Evolutionary conservation across 768 basidiomycete genomes (phyloP), one percentile per base, ranked within the genome.

Genomic region (Pleurotus platypus): DNA sequence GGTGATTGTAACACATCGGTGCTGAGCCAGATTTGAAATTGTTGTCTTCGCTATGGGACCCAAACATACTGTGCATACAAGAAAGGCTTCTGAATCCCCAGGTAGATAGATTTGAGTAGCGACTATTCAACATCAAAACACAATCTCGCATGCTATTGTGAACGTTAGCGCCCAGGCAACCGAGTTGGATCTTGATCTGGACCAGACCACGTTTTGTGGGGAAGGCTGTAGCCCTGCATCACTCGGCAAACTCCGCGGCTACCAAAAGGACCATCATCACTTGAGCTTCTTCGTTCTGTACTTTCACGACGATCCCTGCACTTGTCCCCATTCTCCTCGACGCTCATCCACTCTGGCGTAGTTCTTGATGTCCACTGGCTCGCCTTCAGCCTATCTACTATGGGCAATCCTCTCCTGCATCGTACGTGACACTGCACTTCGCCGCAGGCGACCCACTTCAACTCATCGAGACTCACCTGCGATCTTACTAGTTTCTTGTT

Each of bases 381-480:
- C 89, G 46, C 81, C 89, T 7, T 78, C 88, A 20, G 86, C 86
- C 56, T 90, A 82, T 68, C 78, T 91, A 45, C 80, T 89, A 51
- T 92, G 90, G 90, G 81, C 89, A 56, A 79, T 90, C 38, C 76
- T 91, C 58, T 75, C 88, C 1, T 77, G 76, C 61, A 72, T 84
- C 62, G 88, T 89, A 64, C 71, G 86, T 69, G 63, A 81, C 40
- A 38, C 49, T 56, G 47, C 16, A 35, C 51, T 27, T 8, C 45
- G 49, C 53, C n/a, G 39, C 49, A 18, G 49, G 16, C 54, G 54
- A 46, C 35, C 61, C 20, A 45, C 39, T 18, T 49, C n/a, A 39
- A 50, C 39, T 11, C 30, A 35, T 35, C 30, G 9, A 35, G 30
- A 35, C 30, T 35, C 30, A 35, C 30, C 30, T 3, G 8, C 30